Conservation (phyloP, 306 rosid genomes). For the Luffa aegyptiaca region DNA sequence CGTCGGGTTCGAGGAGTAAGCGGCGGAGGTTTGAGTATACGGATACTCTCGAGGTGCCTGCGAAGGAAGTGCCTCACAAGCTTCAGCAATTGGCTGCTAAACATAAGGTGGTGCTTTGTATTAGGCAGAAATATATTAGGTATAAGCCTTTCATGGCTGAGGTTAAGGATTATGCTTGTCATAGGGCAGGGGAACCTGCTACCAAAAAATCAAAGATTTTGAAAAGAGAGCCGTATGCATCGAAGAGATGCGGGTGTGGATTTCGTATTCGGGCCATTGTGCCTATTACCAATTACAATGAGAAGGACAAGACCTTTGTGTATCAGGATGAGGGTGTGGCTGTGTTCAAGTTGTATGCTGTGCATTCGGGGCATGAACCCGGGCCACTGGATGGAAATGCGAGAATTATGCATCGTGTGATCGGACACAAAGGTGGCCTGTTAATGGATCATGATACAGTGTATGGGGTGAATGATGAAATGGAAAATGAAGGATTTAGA, state of each 20-base stretch:
- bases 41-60: constrained; percentile 83
- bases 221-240: constrained; percentile 96
- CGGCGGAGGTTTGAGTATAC: constrained; percentile 89
- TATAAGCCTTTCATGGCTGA: constrained; percentile 99
- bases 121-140: constrained; percentile 94
- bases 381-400: constrained; percentile 98
- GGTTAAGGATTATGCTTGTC: constrained; percentile 99
- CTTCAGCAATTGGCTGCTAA: constrained; percentile 83
- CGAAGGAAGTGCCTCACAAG: constrained; percentile 69
- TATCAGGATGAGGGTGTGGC: constrained; percentile 95
- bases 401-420: constrained; percentile 90
- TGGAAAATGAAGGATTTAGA: constrained; percentile 76
- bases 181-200: constrained; percentile 90
- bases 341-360: constrained; percentile 82
- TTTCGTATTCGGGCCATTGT: constrained; percentile 96
- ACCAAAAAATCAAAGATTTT: constrained; percentile 63
- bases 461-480: constrained; percentile 85
- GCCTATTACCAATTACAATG: constrained; percentile 89
- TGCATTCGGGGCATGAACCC: constrained; percentile 96
- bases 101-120: constrained; percentile 94
- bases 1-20: constrained; percentile 44
- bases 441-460: constrained; percentile 78
- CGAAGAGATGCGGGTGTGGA: constrained; percentile 96
- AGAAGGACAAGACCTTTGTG: constrained; percentile 93
- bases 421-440: constrained; percentile 81